phyloP scores from a whole-genome alignment of 768 basidiomycete species.

The Mycena galopus region DNA sequence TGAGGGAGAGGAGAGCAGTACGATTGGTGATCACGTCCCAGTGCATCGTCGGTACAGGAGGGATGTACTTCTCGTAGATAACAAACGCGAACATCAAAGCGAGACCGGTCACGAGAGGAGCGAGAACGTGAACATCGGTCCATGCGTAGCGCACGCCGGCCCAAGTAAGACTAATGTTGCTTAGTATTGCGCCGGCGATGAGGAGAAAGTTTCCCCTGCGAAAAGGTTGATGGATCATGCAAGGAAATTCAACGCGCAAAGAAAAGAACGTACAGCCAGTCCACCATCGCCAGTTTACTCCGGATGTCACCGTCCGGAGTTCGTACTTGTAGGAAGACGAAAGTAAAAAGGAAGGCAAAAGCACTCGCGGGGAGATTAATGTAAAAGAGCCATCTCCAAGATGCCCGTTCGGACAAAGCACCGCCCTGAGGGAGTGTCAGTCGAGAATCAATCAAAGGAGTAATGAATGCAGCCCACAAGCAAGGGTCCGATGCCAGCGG shows the following conservation, averaged over 20 bases:
- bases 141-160: constrained; percentile 13
- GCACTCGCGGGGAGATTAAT: constrained; percentile 8
- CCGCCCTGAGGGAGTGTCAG: constrained; percentile 10
- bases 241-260: background rate
- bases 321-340: constrained; percentile 4
- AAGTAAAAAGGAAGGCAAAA: background rate
- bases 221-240: background rate
- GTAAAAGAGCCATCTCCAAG: constrained; percentile 12
- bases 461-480: background rate
- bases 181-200: background rate
- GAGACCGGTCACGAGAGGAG: background rate
- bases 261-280: constrained; percentile 9
- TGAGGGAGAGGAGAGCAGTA: background rate
- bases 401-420: background rate
- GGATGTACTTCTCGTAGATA: constrained; percentile 7
- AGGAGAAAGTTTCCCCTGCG: constrained; percentile 7
- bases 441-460: background rate
- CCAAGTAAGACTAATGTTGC: constrained; percentile 10
- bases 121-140: constrained; percentile 5
- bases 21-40: constrained; percentile 11
- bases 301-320: background rate
- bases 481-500: background rate
- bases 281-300: constrained; percentile 1
- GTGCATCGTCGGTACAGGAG: constrained; percentile 6
- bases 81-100: constrained; percentile 3